These are phyloP conservation scores for Senna tora DNA, from an alignment of 306 rosid species.

Conservation along the genomic window DNA sequence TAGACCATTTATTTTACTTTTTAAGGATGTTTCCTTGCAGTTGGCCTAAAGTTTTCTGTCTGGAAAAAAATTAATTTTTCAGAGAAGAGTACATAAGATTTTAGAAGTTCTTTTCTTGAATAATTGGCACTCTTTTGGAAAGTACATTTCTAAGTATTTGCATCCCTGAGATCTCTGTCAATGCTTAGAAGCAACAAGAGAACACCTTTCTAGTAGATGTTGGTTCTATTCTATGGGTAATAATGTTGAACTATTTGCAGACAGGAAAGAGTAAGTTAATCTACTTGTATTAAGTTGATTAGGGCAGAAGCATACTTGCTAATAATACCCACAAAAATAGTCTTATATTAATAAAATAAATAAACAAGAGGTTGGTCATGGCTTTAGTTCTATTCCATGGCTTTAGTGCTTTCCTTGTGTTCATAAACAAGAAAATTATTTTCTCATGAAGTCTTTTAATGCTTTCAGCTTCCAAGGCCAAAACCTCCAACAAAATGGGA, in stretches of 20 bases:
- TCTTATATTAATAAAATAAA: neutral
- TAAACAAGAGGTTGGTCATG: neutral
- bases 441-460: conserved; percentile 32
- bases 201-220: neutral
- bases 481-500: conserved; percentile 96
- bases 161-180: neutral
- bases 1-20: neutral
- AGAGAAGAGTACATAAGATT: neutral
- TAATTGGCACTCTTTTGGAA: too few species aligned
- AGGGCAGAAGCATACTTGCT: neutral
- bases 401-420: neutral
- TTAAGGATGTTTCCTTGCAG: neutral
- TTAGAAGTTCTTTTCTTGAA: neutral
- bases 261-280: neutral
- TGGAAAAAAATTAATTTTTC: neutral
- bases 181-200: neutral
- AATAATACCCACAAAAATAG: neutral
- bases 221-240: neutral
- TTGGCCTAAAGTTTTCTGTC: neutral
- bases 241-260: neutral
- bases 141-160: neutral
- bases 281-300: neutral
- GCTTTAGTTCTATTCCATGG: neutral
- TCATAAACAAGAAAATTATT: neutral
- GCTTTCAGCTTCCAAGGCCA: conserved; percentile 74